These are phyloP conservation scores for Phytophthora sojae DNA, from an alignment of 352 stramenopile genomes.

Conservation along the genomic window DNA sequence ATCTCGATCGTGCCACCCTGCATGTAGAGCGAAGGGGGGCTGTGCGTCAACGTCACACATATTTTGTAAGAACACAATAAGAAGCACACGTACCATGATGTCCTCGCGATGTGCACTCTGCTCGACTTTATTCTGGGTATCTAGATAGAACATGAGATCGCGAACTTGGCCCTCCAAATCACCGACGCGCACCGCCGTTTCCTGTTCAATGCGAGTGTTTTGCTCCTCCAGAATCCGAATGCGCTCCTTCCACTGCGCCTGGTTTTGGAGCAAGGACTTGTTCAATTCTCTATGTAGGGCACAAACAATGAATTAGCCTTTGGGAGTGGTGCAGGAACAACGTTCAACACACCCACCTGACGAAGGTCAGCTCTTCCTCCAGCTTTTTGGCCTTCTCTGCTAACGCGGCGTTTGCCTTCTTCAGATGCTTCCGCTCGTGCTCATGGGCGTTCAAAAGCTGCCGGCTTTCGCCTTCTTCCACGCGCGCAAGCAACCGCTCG, in stretches of 20 bases:
- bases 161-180: conserved; percentile 88
- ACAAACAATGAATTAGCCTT: conserved; percentile 8
- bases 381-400: conserved; percentile 79
- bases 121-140: conserved; percentile 89
- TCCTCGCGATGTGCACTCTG: conserved; percentile 81
- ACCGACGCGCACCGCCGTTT: conserved; percentile 67
- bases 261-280: conserved; percentile 89
- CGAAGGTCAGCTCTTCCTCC: conserved; percentile 84
- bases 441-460: conserved; percentile 67
- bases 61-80: background rate
- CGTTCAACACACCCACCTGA: conserved; percentile 48
- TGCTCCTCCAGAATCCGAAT: conserved; percentile 76
- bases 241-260: conserved; percentile 90
- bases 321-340: background rate
- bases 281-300: conserved; percentile 72
- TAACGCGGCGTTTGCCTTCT: conserved; percentile 73
- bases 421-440: conserved; percentile 84
- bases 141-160: conserved; percentile 92
- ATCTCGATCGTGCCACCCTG: conserved; percentile 81
- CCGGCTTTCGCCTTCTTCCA: conserved; percentile 64
- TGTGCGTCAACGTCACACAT: conserved; percentile 7
- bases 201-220: conserved; percentile 60
- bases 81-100: conserved; percentile 66
- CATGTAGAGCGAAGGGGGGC: background rate
- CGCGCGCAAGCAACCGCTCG: conserved; percentile 77